These are phyloP conservation scores for Carallia brachiata DNA, from an alignment of 345 rosid genomes.

Conservation along the genomic window DNA sequence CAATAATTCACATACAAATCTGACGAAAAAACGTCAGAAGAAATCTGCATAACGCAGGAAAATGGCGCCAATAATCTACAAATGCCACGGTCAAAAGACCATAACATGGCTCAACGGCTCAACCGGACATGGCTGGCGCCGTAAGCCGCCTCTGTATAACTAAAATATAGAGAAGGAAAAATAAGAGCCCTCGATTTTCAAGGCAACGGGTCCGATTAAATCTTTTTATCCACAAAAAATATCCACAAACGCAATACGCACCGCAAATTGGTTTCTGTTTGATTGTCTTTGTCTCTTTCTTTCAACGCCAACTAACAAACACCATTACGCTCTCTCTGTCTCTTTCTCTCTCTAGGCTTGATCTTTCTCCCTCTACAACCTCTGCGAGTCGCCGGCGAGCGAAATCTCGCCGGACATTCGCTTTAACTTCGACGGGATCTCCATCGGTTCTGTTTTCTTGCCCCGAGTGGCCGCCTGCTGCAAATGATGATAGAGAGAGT, in stretches of 20 bases:
- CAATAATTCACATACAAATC: too few relatives aligned
- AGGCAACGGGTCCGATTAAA: conserved; percentile 19
- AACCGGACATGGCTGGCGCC: too few relatives aligned
- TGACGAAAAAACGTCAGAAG: too few relatives aligned
- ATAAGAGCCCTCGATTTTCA: conserved; percentile 13
- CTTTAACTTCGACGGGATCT: conserved; percentile 14
- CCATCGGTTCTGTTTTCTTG: neutral
- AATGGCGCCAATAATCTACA: too few relatives aligned
- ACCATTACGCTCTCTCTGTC: conserved; percentile 5
- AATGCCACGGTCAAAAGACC: too few relatives aligned
- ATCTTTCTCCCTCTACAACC: conserved; percentile 9
- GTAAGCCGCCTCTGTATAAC: too few relatives aligned
- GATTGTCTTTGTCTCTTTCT: conserved; percentile 24
- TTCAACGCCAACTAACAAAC: conserved; percentile 23
- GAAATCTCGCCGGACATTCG: conserved; percentile 45
- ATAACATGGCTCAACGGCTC: too few relatives aligned
- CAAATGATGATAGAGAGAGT: conserved; percentile 7
- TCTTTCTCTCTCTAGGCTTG: conserved; percentile 3
- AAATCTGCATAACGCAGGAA: too few relatives aligned
- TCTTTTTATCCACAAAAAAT: conserved; percentile 10
- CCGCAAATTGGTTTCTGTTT: conserved; percentile 32
- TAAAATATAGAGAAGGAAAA: too few relatives aligned
- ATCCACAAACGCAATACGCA: conserved; percentile 11
- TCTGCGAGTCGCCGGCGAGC: conserved; percentile 39
- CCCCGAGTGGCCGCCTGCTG: conserved; percentile 7